Evolutionary conservation across 2,329 filamentous ascomycete genomes (phyloP).

Genomic region (Myriosclerotinia curreyana): DNA sequence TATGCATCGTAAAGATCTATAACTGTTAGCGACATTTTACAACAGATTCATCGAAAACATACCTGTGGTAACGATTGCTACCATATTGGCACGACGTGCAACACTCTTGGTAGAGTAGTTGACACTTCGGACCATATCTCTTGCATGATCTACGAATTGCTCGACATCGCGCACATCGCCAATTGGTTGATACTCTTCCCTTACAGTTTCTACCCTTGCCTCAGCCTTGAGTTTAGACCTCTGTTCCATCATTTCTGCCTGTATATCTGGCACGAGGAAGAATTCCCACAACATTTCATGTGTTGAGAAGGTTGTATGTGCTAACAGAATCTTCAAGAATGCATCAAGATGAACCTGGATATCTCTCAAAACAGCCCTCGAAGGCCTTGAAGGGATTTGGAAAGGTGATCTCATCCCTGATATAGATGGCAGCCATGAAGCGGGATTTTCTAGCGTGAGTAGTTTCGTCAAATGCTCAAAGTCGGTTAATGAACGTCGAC

Average conservation of each 20-base stretch:
- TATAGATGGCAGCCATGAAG: slow-evolving; percentile 86
- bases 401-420: slow-evolving; percentile 80
- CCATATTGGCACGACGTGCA: slow-evolving; percentile 72
- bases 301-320: slow-evolving; percentile 87
- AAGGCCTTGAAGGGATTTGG: slow-evolving; percentile 88
- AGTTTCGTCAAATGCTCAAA: slow-evolving; percentile 88
- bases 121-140: slow-evolving; percentile 82
- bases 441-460: slow-evolving; percentile 84
- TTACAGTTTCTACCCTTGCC: slow-evolving; percentile 75
- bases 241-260: slow-evolving; percentile 84
- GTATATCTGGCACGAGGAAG: slow-evolving; percentile 92
- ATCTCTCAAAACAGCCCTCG: slow-evolving; percentile 79
- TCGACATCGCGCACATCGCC: slow-evolving; percentile 85
- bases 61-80: slow-evolving; percentile 64
- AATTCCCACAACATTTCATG: slow-evolving; percentile 99
- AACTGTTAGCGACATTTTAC: slow-evolving; percentile 35
- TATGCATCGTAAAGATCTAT: slow-evolving; percentile 68
- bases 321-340: slow-evolving; percentile 81
- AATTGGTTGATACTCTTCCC: slow-evolving; percentile 84
- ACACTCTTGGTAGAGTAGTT: slow-evolving; percentile 80
- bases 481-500: slow-evolving; percentile 79
- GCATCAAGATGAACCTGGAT: slow-evolving; percentile 82
- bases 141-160: slow-evolving; percentile 85
- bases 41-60: slow-evolving; percentile 34
- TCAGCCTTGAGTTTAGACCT: slow-evolving; percentile 84